Evolutionary conservation across 805 yeast genomes (phyloP), one percentile per base, ranked within the genome.

Genomic region (Pichia californica): DNA sequence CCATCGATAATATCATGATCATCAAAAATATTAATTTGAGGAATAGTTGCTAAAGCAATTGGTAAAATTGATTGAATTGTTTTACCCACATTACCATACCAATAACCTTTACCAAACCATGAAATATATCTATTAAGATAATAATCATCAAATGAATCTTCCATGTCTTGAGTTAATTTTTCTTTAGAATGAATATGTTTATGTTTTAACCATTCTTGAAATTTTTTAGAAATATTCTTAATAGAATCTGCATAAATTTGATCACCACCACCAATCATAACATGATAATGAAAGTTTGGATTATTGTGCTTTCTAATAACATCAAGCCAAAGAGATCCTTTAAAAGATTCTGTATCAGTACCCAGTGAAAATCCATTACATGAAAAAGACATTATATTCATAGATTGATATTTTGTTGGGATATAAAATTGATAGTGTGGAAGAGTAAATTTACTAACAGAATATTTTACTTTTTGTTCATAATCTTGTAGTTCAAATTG

Each of bases 1-100:
- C 98, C 99, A 59, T 91, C 99, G 52, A 93, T 89, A 41, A 91
- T 86, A 61, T 93, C 98, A 64, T 91, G 99, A 61, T 91, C 99
- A 62, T 91, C 99, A 64, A 69, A 89, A 27, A 91, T 77, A 61
- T 89, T 91, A 43, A 91, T 71, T 29, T 83, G 74, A 6, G 99
- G 98, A 49, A 91, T 89, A 37, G 78, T 77, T 0, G 94, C 80
- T 69, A 84, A 65, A 3, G 97, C 86, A 30, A 76, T 58, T 1
- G 96, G 93, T 53, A 79, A 81, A 40, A 79, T 67, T 1, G 72
- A 48, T 60, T 88, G 95, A 30, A 76, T 59, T 1, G 94, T 82
- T 36, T 69, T 69, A 7, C 94, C 88, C 6, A 63, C 62, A 0
- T 68, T 59, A 11, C 96, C 96, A 44, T 63, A 68, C 95, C 95